Conservation (phyloP, 345 rosid species). For the Pistacia atlantica region DNA sequence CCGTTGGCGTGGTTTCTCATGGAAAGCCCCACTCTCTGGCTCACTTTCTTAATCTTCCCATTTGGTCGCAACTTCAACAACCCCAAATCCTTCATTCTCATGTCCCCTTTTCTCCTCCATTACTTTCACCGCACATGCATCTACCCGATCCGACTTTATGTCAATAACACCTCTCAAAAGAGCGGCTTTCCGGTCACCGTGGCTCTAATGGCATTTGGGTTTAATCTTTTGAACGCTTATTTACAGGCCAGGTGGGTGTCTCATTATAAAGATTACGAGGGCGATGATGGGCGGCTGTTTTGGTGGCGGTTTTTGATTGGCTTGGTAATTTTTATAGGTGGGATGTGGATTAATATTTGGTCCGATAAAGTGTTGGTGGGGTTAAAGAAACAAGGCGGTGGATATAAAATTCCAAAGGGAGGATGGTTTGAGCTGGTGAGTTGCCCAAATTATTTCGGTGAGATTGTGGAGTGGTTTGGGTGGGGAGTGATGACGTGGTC, state of each 20-base stretch:
- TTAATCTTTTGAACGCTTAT: slow-evolving; percentile 69
- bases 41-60: slow-evolving; percentile 71
- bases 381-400: slow-evolving; percentile 62
- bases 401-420: slow-evolving; percentile 77
- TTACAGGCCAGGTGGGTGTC: slow-evolving; percentile 85
- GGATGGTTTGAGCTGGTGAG: slow-evolving; percentile 82
- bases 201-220: slow-evolving; percentile 66
- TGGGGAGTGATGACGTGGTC: slow-evolving; percentile 94
- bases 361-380: slow-evolving; percentile 71
- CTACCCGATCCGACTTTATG: slow-evolving; percentile 73
- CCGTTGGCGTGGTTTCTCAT: slow-evolving; percentile 89
- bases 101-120: slow-evolving; percentile 73
- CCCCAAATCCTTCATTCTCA: slow-evolving; percentile 58
- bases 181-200: slow-evolving; percentile 50
- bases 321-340: slow-evolving; percentile 45
- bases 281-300: slow-evolving; percentile 35
- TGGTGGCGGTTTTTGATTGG: slow-evolving; percentile 63
- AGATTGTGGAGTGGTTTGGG: slow-evolving; percentile 83
- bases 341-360: slow-evolving; percentile 73
- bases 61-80: slow-evolving; percentile 57
- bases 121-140: slow-evolving; percentile 76
- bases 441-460: slow-evolving; percentile 91
- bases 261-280: slow-evolving; percentile 61
- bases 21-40: slow-evolving; percentile 90
- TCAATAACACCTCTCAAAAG: slow-evolving; percentile 18